Evolutionary conservation across 1,284 basidiomycete genomes (phyloP).

Genomic region (Cystobasidium sp.): DNA sequence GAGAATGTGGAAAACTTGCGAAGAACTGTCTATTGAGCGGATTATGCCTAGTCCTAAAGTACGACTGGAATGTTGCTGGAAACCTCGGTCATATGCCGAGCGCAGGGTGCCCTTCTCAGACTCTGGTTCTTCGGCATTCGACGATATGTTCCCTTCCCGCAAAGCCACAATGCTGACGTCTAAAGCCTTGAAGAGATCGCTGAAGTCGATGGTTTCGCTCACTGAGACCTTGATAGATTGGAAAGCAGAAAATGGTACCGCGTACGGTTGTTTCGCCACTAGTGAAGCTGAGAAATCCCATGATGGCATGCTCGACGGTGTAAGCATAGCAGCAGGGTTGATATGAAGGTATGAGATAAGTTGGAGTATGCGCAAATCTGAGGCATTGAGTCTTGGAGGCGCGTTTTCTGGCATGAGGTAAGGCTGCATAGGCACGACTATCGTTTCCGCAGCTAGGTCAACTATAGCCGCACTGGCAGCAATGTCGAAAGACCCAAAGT

Average conservation of each 20-base stretch:
- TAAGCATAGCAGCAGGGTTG: slow-evolving; percentile 35
- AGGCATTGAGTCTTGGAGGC: slow-evolving; percentile 65
- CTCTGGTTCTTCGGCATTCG: slow-evolving; percentile 29
- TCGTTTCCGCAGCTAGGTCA: slow-evolving; percentile 23
- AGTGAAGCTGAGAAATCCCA: slow-evolving; percentile 78
- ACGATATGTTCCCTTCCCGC: slow-evolving; percentile 60
- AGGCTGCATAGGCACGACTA: slow-evolving; percentile 51
- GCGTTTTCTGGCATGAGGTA: slow-evolving; percentile 54
- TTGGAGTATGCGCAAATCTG: slow-evolving; percentile 73
- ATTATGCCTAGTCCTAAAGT: slow-evolving; percentile 75
- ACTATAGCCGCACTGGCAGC: background rate
- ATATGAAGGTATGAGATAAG: slow-evolving; percentile 83
- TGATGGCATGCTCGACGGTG: slow-evolving; percentile 26
- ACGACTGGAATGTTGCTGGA: slow-evolving; percentile 10
- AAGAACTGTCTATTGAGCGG: slow-evolving; percentile 60
- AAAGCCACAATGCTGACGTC: slow-evolving; percentile 82
- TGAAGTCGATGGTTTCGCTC: slow-evolving; percentile 70
- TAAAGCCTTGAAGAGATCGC: slow-evolving; percentile 71
- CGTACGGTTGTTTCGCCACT: slow-evolving; percentile 69
- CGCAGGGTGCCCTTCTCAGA: background rate
- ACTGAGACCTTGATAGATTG: slow-evolving; percentile 70
- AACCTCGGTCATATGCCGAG: slow-evolving; percentile 1
- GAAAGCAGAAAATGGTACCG: slow-evolving; percentile 65
- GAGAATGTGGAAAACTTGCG: slow-evolving; percentile 67
- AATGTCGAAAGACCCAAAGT: background rate